These are phyloP conservation scores for Eucalyptus caleyi DNA, from an alignment of 345 rosid genomes.

Conservation along the genomic window DNA sequence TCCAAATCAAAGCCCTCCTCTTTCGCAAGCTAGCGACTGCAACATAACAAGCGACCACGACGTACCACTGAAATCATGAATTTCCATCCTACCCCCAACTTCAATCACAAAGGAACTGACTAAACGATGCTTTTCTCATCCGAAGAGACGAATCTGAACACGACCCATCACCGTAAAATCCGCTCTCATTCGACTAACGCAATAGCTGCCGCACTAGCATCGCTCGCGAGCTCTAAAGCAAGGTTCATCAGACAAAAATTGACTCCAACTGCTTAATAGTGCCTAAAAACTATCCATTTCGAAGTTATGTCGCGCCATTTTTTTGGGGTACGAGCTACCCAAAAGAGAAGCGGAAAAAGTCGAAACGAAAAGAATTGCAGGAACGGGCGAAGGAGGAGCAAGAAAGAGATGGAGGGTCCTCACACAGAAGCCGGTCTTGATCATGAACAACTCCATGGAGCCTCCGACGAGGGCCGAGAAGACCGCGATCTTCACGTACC, in stretches of 20 bases:
- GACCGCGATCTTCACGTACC: slow-evolving; percentile 70
- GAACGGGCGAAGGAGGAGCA: background rate
- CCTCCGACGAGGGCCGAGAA: slow-evolving; percentile 65
- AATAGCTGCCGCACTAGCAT: background rate
- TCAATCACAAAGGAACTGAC: background rate
- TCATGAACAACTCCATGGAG: slow-evolving; percentile 93
- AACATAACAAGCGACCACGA: background rate
- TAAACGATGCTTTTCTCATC: background rate
- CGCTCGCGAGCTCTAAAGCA: background rate
- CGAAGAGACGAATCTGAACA: background rate
- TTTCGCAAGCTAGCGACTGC: background rate
- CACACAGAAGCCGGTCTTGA: slow-evolving; percentile 89
- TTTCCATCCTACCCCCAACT: background rate
- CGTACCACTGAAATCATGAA: background rate
- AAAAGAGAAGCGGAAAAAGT: background rate
- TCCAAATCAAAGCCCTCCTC: background rate
- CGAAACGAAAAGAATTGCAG: background rate
- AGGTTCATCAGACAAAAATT: background rate
- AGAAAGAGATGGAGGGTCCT: slow-evolving; percentile 19
- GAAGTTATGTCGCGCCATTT: background rate
- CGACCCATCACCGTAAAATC: background rate
- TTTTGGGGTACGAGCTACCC: background rate
- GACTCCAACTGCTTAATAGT: background rate
- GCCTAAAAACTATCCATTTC: background rate
- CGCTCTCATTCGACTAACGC: background rate